These are phyloP conservation scores for Entomortierella beljakovae DNA, from an alignment of 192 early-diverging fungal genomes.

Conservation along the genomic window DNA sequence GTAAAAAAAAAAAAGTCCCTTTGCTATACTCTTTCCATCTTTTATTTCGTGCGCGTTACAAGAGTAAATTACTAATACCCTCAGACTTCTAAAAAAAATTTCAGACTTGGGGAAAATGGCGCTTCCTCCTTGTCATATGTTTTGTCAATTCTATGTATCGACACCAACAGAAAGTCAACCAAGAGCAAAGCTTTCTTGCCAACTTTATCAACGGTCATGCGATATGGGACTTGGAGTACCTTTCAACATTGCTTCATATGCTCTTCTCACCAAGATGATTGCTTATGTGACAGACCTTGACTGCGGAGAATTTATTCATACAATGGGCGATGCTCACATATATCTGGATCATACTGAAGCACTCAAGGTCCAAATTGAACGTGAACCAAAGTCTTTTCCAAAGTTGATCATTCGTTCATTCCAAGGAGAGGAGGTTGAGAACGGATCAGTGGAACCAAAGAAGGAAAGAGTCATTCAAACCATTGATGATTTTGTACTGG, in stretches of 20 bases:
- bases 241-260: slow-evolving; percentile 98
- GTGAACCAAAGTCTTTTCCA: slow-evolving; percentile 87
- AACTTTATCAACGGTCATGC: slow-evolving; percentile 95
- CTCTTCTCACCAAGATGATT: slow-evolving; percentile 90
- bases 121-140: slow-evolving; percentile 97
- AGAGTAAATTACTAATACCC: no score
- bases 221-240: slow-evolving; percentile 98
- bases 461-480: slow-evolving; percentile 53
- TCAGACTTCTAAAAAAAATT: not conserved
- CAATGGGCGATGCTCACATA: slow-evolving; percentile 96
- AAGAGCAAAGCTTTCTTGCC: slow-evolving; percentile 81
- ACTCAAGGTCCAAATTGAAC: slow-evolving; percentile 79
- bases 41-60: not conserved
- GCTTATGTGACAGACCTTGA: slow-evolving; percentile 87
- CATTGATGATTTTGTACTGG: slow-evolving; percentile 82
- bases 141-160: slow-evolving; percentile 97
- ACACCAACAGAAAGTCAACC: slow-evolving; percentile 62
- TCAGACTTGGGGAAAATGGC: slow-evolving; percentile 90
- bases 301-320: slow-evolving; percentile 90
- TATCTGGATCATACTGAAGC: slow-evolving; percentile 93
- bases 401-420: slow-evolving; percentile 67
- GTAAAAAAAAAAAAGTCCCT: slow-evolving; percentile 46
- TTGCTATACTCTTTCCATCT: no score
- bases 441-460: not conserved
- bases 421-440: not conserved